These are phyloP conservation scores for Schizophyllum amplum DNA, from an alignment of 1,284 basidiomycete species.

Conservation along the genomic window DNA sequence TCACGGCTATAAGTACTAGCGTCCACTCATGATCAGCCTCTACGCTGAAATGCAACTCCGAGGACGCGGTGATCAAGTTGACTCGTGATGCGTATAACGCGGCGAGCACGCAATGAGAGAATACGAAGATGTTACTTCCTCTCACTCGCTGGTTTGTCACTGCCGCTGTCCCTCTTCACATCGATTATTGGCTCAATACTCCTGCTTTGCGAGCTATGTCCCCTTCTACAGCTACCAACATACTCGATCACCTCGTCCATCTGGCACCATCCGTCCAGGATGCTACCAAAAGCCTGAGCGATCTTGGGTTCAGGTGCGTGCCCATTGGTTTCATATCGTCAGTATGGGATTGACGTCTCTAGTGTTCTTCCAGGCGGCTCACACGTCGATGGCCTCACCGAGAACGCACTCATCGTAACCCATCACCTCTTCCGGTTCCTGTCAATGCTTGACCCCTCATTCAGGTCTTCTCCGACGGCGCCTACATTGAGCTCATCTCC, in stretches of 20 bases:
- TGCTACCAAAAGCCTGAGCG: conserved; percentile 42
- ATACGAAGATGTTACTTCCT: background rate
- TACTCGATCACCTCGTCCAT: conserved; percentile 61
- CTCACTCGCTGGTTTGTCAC: background rate
- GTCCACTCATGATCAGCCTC: no score
- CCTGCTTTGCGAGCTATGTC: background rate
- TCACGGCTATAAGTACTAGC: no score
- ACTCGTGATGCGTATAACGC: background rate
- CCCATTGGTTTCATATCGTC: no score
- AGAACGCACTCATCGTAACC: conserved; percentile 54
- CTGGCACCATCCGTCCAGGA: conserved; percentile 49
- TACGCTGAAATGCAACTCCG: no score
- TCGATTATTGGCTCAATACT: background rate
- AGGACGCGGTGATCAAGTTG: no score
- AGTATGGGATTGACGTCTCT: no score
- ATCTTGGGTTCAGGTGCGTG: conserved; percentile 57
- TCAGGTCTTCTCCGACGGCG: conserved; percentile 50
- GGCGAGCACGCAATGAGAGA: background rate
- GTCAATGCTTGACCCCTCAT: background rate
- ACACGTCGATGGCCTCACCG: conserved; percentile 54
- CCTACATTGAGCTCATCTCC: conserved; percentile 60
- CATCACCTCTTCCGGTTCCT: background rate
- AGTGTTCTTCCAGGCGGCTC: conserved; percentile 58
- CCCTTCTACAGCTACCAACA: conserved; percentile 28
- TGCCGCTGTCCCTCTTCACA: background rate